Evolutionary conservation across 1,284 basidiomycete genomes (phyloP).

Genomic region (Trichosporon sp.): DNA sequence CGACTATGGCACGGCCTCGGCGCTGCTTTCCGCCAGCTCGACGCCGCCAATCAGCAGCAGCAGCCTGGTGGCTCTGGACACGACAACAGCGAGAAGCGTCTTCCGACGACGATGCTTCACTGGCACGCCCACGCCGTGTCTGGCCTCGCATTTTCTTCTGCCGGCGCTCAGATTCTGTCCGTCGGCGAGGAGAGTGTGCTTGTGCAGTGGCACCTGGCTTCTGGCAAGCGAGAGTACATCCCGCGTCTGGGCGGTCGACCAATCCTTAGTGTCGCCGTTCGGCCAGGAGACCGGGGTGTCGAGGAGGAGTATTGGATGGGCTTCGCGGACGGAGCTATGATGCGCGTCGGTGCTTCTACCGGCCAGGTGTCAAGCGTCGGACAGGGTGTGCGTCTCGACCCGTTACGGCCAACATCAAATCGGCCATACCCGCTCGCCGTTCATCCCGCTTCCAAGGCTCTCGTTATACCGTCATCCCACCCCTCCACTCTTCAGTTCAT

Average conservation of each 20-base stretch:
- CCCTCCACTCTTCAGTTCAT: slow-evolving; percentile 91
- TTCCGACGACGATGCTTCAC: slow-evolving; percentile 77
- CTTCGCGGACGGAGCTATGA: slow-evolving; percentile 74
- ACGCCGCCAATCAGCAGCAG: slow-evolving; percentile 19
- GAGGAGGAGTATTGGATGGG: slow-evolving; percentile 85
- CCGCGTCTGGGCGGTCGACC: slow-evolving; percentile 85
- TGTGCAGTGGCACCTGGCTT: slow-evolving; percentile 89
- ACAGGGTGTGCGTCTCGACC: slow-evolving; percentile 41
- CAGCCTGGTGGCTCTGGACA: neutral
- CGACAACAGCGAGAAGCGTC: slow-evolving; percentile 30
- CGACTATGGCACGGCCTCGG: slow-evolving; percentile 88
- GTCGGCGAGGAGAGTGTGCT: slow-evolving; percentile 94
- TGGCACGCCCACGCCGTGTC: slow-evolving; percentile 98
- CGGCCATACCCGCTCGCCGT: slow-evolving; percentile 55
- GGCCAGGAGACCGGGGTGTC: slow-evolving; percentile 50
- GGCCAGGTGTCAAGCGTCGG: slow-evolving; percentile 65
- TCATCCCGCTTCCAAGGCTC: slow-evolving; percentile 63
- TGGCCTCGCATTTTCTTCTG: slow-evolving; percentile 77
- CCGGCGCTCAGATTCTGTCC: slow-evolving; percentile 87
- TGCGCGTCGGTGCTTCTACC: slow-evolving; percentile 71
- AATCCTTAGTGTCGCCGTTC: slow-evolving; percentile 59
- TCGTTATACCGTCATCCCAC: slow-evolving; percentile 87
- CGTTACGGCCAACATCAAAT: slow-evolving; percentile 29
- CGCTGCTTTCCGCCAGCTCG: slow-evolving; percentile 50
- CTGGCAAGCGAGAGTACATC: slow-evolving; percentile 80